Base-by-base conservation (phyloP, 2,329 filamentous ascomycete genomes). In the Blastomyces silverae region DNA sequence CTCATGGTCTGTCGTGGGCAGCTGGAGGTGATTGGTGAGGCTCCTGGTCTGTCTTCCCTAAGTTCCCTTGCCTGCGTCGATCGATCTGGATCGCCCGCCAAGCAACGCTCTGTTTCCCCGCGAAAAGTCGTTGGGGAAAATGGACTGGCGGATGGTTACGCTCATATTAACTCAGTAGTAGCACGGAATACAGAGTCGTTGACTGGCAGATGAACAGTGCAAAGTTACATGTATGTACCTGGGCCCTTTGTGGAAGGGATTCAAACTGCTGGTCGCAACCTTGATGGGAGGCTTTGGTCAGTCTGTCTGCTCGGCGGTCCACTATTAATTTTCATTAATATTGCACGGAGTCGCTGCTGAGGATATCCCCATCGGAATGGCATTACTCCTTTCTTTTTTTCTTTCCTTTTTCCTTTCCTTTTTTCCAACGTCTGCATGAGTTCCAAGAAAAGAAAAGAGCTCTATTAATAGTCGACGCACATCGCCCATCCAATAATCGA, bases 61-160 rank as follows among this genome's bases (percentile, higher is more conserved):
- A n/a, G n/a, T 8, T 56, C 37, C 11, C 8, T 37, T 37, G 34
- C 34, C 34, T 58, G 55, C 31, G 55, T 58, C 55, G 55, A 39
- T 42, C 55, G 55, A 58, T 58, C 55, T 58, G 55, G 55, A 39
- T 58, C 55, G 31, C 34, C 55, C 6, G 55, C 34, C 55, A 58
- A 57, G 55, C 52, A 56, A 25, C 25, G 48, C 48, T 25, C n/a
- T 4, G 6, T 17, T 55, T 31, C 52, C 28, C 28, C 53, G 53
- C 28, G 53, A 56, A n/a, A n/a, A n/a, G n/a, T n/a, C n/a, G n/a
- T n/a, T n/a, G n/a, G n/a, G n/a, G n/a, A n/a, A n/a, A n/a, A n/a
- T n/a, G 10, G 37, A 13, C 42, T 6, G 42, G 37, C 10, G 37
- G 31, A 34, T 34, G 6, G 31, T 34, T 4, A 7, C 31, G 31